Base-by-base conservation (phyloP, 2,329 filamentous ascomycete genomes). In the Stagonosporopsis tanaceti region DNA sequence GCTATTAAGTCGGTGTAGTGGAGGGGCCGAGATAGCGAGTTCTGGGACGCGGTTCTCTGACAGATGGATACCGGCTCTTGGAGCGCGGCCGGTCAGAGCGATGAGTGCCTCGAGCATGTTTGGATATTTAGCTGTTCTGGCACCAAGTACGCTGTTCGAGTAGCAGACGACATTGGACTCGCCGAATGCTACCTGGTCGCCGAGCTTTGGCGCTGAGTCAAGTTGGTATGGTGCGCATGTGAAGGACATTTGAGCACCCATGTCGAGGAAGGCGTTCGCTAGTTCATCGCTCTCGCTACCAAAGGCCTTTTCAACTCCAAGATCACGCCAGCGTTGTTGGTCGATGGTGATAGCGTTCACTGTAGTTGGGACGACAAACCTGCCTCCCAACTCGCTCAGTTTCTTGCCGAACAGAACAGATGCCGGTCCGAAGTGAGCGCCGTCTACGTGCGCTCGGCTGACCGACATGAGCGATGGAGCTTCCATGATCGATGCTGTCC, bases 101-200 rank as follows among this genome's bases (percentile, higher is more conserved):
- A 81, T 78, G 38, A 69, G 76, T 6, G 80, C 70, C 30, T 82
- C 80, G 2, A 82, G 68, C 34, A 77, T 79, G 47, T 81, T 79
- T 0, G 80, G 80, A 53, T 80, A 81, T 53, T 82, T 82, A 52
- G 76, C 72, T 0, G 80, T 81, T 20, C 72, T 70, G 0, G 80
- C 79, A 0, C 79, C 79, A 0, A 82, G 70, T 0, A 81, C 76
- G 51, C 79, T 81, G 39, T 82, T 82, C 1, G 79, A 78, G 53
- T 73, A 81, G 0, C 81, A 76, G 0, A 81, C 80, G 0, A 78
- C 80, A 56, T 81, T 81, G 0, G 79, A 81, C 59, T 81, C 79
- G 0, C 75, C 77, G 77, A 79, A 81, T 0, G 69, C 77, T 2
- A 81, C 68, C 25, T 81, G 69, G 12, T 81, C 77, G 4, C 78